Evolutionary conservation across 306 rosid genomes (phyloP), one percentile per base, ranked within the genome.

Genomic region (Castanea sativa): DNA sequence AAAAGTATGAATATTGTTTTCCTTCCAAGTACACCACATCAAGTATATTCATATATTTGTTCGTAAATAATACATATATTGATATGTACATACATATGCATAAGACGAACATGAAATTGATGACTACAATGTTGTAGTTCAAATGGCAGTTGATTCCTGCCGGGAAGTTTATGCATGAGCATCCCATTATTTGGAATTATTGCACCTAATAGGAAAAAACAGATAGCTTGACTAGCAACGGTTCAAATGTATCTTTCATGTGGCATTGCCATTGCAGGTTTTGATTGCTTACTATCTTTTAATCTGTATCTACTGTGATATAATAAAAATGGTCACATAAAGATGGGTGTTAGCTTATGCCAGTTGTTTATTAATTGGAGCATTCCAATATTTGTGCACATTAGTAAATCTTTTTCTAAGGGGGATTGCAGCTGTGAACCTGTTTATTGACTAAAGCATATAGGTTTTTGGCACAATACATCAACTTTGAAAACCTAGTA

Each of bases 401-500:
- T 1, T 6, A 20, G 35, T 4, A 5, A 15, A 20, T 59, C 29
- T 59, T 59, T 3, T 21, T 59, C 15, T 21, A 7, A 5, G 32
- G 14, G 2, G 15, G 30, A 25, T 6, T 1, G 15, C 7, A 0
- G 11, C 69, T 18, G 15, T 61, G 29, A 6, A 63, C 6, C 12
- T 32, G n/a, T 33, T 10, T 65, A 6, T 33, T 3, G 35, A 35
- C 52, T 19, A 10, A n/a, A 67, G 49, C 25, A 29, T 64, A 29
- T 30, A 27, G 20, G 21, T 32, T 67, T 9, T 18, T 45, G 27
- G 45, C 45, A 41, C 23, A 30, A 32, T 30, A 4, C 19, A 64
- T 76, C 12, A 15, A 12, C 43, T 73, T 5, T 23, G 10, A 69
- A 60, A 55, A 77, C 73, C 23, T 11, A 73, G 73, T 78, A 74